These are phyloP conservation scores for Biancaea sappan DNA, from an alignment of 306 rosid species.

Conservation along the genomic window DNA sequence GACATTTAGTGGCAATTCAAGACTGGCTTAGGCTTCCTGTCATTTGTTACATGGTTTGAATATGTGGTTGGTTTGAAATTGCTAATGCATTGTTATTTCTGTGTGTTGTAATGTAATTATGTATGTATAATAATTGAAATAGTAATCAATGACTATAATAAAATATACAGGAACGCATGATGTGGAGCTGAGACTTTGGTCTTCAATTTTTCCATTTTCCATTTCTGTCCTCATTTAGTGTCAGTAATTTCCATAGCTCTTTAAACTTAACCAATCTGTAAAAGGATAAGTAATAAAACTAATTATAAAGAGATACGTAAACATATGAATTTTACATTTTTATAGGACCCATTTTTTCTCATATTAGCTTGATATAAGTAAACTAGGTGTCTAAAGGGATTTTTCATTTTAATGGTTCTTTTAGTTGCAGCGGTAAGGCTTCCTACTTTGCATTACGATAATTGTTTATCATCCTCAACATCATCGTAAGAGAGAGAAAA, in stretches of 20 bases:
- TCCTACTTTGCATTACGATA: neutral
- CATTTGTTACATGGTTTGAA: conserved; percentile 26
- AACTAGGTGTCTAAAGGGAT: too few species aligned
- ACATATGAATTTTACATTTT: too few species aligned
- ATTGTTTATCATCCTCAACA: conserved; percentile 11
- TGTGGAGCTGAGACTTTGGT: conserved; percentile 14
- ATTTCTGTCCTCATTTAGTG: neutral
- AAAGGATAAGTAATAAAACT: neutral
- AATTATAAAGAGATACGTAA: neutral
- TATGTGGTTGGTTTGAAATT: conserved; percentile 35
- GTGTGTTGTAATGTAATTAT: conserved; percentile 31
- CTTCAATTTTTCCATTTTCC: neutral
- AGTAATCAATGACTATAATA: neutral
- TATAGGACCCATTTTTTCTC: too few species aligned
- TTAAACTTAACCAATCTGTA: neutral
- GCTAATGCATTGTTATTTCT: conserved; percentile 24
- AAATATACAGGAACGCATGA: conserved; percentile 27
- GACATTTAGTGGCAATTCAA: conserved; percentile 23
- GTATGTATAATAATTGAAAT: conserved; percentile 25
- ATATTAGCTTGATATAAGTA: too few species aligned
- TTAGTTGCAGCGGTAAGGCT: neutral
- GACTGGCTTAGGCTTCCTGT: conserved; percentile 4
- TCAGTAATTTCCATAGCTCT: neutral
- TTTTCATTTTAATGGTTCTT: too few species aligned
- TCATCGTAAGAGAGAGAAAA: neutral